These are phyloP conservation scores for Erythrobasidium hasegawianum DNA, from an alignment of 1,284 basidiomycete species.

Conservation along the genomic window DNA sequence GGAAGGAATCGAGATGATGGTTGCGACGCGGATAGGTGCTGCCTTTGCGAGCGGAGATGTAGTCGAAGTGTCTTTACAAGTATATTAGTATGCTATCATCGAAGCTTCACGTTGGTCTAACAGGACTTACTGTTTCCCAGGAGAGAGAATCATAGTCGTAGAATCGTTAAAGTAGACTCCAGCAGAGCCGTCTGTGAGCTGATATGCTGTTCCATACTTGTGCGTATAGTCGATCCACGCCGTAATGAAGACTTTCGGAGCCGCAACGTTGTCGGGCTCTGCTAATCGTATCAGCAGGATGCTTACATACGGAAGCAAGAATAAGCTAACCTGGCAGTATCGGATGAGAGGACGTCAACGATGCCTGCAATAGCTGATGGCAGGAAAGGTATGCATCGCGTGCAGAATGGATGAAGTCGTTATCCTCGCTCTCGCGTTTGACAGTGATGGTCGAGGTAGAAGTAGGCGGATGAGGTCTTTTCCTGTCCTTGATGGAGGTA, in stretches of 20 bases:
- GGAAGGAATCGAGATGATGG: conserved; percentile 45
- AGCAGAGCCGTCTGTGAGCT: conserved; percentile 87
- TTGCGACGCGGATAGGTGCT: conserved; percentile 47
- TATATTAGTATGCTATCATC: not conserved
- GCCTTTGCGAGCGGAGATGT: conserved; percentile 54
- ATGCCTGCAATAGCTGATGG: conserved; percentile 35
- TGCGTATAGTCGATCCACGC: conserved; percentile 98
- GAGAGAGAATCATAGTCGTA: conserved; percentile 74
- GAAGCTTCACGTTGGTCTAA: not conserved
- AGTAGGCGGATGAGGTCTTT: conserved; percentile 17
- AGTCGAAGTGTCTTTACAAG: conserved; percentile 63
- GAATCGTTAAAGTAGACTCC: conserved; percentile 96
- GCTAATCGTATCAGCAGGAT: not conserved
- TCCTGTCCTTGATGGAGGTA: not conserved
- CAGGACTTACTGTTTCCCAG: conserved; percentile 68
- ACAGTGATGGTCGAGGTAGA: conserved; percentile 20
- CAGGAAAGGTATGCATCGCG: conserved; percentile 41
- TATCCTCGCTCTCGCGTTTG: conserved; percentile 11
- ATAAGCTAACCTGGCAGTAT: too few relatives aligned
- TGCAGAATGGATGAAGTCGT: conserved; percentile 19
- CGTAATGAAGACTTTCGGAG: conserved; percentile 83
- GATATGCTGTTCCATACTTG: conserved; percentile 98
- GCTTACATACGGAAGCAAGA: not conserved
- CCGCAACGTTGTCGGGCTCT: conserved; percentile 52
- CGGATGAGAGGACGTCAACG: too few relatives aligned